Base-by-base conservation (phyloP, 495 filamentous ascomycete genomes). In the Filosporella fistucella region DNA sequence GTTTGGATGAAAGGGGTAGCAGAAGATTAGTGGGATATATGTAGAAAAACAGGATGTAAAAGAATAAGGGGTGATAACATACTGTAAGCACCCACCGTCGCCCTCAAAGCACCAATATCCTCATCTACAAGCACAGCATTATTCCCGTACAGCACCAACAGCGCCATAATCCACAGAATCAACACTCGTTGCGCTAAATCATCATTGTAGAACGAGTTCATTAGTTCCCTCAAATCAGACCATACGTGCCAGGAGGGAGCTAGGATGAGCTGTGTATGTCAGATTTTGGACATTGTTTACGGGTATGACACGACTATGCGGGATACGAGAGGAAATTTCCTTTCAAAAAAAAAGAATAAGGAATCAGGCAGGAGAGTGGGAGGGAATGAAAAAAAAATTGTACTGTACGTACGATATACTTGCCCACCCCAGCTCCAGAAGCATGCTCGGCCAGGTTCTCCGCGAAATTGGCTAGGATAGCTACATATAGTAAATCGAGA, bases 151-250 rank as follows among this genome's bases (percentile, higher is more conserved):
- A 74, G 51, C 4, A 74, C 54, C 18, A 72, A 61, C 7, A 68
- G 40, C 23, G 69, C 60, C 68, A 75, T 72, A 20, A 69, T 55
- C 68, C 70, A 73, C 7, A 71, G 55, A n/a, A 73, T 72, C 17
- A 70, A 57, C 11, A 66, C 30, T 21, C 72, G 68, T 38, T 75
- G 70, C 0, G 69, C 51, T 11, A 75, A 39, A 49, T 75, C 72
- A 36, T 75, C 69, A 50, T 69, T 74, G 49, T 68, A 70, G 61
- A 72, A 74, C 8, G 61, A 67, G 61, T 69, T 70, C 71, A 74
- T 73, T 32, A 72, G 43, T 48, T 69, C 69, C 42, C 66, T 66
- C 3, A 72, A 56, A 40, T 71, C 69, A 43, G 63, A 67, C 72
- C 72, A 76, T 8, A 72, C 58, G 25, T 72, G 65, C 72, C 72